Evolutionary conservation across 164 flowering plant species (phyloP).

Genomic region (Platanus orientalis): DNA sequence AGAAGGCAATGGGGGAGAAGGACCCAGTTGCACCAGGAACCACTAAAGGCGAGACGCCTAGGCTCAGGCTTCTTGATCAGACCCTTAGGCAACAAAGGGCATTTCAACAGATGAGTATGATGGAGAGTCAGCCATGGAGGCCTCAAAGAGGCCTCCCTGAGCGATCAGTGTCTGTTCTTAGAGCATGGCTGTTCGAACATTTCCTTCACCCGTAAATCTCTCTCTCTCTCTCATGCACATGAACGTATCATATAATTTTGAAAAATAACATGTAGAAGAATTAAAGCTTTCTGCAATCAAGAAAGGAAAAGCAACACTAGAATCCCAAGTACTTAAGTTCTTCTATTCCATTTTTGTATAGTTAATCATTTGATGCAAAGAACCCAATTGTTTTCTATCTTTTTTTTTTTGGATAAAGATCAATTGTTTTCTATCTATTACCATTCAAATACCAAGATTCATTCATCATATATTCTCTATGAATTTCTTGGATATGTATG

Average conservation of each 20-base stretch:
- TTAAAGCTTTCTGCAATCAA: neutral
- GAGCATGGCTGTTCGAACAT: constrained; percentile 52
- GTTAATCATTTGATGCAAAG: neutral
- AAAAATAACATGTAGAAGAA: no score
- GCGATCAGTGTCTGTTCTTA: constrained; percentile 57
- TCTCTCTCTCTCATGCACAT: constrained; percentile 15
- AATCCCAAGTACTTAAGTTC: neutral
- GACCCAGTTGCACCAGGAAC: constrained; percentile 63
- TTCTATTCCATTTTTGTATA: neutral
- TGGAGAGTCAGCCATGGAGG: constrained; percentile 91
- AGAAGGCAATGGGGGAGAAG: constrained; percentile 77
- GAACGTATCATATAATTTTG: no score
- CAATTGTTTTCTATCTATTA: neutral
- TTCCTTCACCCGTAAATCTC: constrained; percentile 91
- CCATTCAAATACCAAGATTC: neutral
- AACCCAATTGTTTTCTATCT: neutral
- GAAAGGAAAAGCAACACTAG: neutral
- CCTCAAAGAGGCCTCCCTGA: constrained; percentile 44
- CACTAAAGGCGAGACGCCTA: constrained; percentile 72
- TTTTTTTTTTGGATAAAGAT: no score
- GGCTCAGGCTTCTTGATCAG: constrained; percentile 74
- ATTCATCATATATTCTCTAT: neutral
- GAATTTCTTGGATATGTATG: neutral
- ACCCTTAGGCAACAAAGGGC: constrained; percentile 56
- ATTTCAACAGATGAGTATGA: constrained; percentile 44